Conservation (phyloP, 2,329 filamentous ascomycete species). For the Scolecobasidium constrictum region DNA sequence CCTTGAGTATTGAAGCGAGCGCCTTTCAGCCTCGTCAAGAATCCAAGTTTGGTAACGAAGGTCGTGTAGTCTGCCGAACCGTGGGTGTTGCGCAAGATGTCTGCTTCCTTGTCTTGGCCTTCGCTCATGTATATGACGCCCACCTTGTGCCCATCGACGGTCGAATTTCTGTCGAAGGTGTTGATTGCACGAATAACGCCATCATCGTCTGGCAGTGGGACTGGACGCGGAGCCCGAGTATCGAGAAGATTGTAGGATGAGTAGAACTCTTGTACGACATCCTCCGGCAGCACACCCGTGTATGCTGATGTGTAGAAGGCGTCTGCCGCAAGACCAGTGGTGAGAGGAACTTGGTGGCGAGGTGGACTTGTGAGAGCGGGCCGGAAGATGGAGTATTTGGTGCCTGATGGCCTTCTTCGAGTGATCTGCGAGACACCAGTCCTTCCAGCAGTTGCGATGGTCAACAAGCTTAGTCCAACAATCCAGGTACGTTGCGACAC, state of each 20-base stretch:
- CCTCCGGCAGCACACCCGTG: conserved; percentile 58
- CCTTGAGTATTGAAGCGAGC: conserved; percentile 90
- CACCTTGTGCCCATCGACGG: conserved; percentile 90
- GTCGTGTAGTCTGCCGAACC: conserved; percentile 82
- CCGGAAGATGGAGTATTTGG: conserved; percentile 27
- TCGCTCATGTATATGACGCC: conserved; percentile 90
- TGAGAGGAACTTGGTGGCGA: conserved; percentile 29
- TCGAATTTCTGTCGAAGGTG: conserved; percentile 76
- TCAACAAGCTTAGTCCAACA: conserved; percentile 62
- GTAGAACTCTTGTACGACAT: conserved; percentile 59
- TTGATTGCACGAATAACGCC: conserved; percentile 63
- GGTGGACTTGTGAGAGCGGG: conserved; percentile 26
- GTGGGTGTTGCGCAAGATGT: conserved; percentile 77
- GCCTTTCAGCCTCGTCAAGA: conserved; percentile 66
- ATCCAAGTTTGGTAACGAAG: conserved; percentile 74
- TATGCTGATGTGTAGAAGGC: conserved; percentile 37
- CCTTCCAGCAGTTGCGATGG: conserved; percentile 57
- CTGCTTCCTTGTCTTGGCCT: conserved; percentile 68
- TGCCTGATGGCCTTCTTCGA: conserved; percentile 51
- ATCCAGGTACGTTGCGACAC: conserved; percentile 60
- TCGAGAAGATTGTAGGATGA: conserved; percentile 31
- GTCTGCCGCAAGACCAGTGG: conserved; percentile 26
- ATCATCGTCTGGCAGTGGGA: conserved; percentile 64
- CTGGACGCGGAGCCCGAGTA: conserved; percentile 42
- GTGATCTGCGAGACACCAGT: conserved; percentile 61